phyloP scores from a whole-genome alignment of 2,329 filamentous ascomycete genomes.

The Diplodia sapinea region DNA sequence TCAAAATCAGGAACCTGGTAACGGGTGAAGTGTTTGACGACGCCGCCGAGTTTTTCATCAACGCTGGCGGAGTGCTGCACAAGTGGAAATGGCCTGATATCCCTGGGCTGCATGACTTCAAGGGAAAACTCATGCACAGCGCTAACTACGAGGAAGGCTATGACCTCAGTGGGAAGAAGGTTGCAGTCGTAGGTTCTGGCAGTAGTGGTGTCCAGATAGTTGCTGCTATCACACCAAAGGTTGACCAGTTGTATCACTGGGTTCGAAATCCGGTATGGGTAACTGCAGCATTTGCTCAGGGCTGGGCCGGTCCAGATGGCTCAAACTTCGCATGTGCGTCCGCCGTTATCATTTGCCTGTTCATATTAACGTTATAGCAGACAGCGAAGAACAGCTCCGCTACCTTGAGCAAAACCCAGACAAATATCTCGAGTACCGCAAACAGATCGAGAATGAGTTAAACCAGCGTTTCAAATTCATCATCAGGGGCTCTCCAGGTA shows the following conservation, averaged over 20 bases:
- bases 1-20: slow-evolving; percentile 47
- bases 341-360: neutral
- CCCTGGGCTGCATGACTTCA: slow-evolving; percentile 54
- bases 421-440: slow-evolving; percentile 52
- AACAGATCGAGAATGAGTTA: slow-evolving; percentile 52
- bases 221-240: slow-evolving; percentile 54
- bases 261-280: slow-evolving; percentile 45
- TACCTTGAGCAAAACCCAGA: slow-evolving; percentile 52
- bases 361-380: slow-evolving; percentile 12
- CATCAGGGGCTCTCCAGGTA: slow-evolving; percentile 51
- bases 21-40: slow-evolving; percentile 47
- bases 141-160: slow-evolving; percentile 55
- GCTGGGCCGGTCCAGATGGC: slow-evolving; percentile 50
- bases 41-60: slow-evolving; percentile 52
- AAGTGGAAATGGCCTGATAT: slow-evolving; percentile 49
- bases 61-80: slow-evolving; percentile 53
- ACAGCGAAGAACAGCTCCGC: slow-evolving; percentile 49
- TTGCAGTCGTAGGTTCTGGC: slow-evolving; percentile 55
- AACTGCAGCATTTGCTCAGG: slow-evolving; percentile 53
- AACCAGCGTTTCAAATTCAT: slow-evolving; percentile 55
- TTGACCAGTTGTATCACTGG: slow-evolving; percentile 55
- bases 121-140: slow-evolving; percentile 52
- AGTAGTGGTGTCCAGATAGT: slow-evolving; percentile 55
- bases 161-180: slow-evolving; percentile 50
- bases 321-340: slow-evolving; percentile 54